Base-by-base conservation (phyloP, 2,329 filamentous ascomycete genomes). In the Fusarium sp. region DNA sequence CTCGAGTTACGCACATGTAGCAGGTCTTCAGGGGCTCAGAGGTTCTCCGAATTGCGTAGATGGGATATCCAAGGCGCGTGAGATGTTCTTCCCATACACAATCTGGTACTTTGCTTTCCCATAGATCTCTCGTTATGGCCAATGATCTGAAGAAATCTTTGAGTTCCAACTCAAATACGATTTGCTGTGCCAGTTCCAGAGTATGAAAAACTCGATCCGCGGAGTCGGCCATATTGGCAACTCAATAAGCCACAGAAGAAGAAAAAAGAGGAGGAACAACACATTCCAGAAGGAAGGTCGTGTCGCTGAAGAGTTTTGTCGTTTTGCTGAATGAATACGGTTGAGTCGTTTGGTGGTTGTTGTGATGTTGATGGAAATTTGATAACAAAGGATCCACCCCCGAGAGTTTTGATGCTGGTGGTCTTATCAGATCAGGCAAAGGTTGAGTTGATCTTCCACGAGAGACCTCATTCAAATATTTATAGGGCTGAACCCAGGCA, bases 121-220 rank as follows among this genome's bases (percentile, higher is more conserved):
- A 54, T 21, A 66, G 26, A 3, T 4, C 21, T 13, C 28, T 69
- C 3, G 66, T 66, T 16, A 66, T 41, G 2, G 26, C 10, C 16
- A 57, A 42, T 26, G 54, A 46, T 53, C 23, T 26, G 15, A 52
- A 65, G 13, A 64, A 48, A 18, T 64, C 18, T 4, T 47, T 49
- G 41, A 24, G 29, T 39, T 66, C 39, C 35, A 68, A 10, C 15
- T 54, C 23, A 29, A 68, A 53, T 11, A 68, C 44, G 15, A 68
- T 68, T 21, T 50, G 29, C 20, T 68, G 53, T 33, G 65, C 65
- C 10, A 68, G 43, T 20, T 64, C 64, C 16, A 64, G 21, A 8
- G 48, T 68, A 35, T 64, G 58, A 21, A 68, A 68, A 15, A 68
- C 64, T 18, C 24, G 50, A 35, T 68, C 47, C 18, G 53, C 64